Evolutionary conservation across 345 rosid species (phyloP).

Genomic region (Camelina laxa): DNA sequence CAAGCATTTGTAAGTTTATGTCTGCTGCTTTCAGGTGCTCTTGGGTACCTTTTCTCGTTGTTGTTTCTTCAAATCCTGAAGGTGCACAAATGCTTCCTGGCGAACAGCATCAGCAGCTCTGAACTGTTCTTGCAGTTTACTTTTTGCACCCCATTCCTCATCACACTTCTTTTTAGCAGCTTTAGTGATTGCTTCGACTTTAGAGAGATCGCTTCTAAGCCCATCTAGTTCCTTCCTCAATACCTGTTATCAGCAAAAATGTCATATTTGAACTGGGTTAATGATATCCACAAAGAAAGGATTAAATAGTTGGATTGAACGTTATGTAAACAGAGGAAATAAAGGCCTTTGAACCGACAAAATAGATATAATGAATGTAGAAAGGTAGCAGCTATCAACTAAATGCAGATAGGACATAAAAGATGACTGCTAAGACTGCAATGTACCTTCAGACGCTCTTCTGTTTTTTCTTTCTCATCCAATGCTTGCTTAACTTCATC

Average conservation of each 20-base stretch:
- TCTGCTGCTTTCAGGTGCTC: constrained; percentile 19
- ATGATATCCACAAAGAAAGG: constrained; percentile 26
- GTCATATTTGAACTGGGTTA: constrained; percentile 6
- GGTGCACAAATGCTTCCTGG: constrained; percentile 68
- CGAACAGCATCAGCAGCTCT: constrained; percentile 69
- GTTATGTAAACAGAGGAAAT: constrained; percentile 12
- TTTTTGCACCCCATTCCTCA: constrained; percentile 53
- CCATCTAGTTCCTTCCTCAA: constrained; percentile 72
- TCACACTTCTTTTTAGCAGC: constrained; percentile 57
- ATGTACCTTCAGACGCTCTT: constrained; percentile 77
- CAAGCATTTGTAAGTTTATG: constrained; percentile 24
- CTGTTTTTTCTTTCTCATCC: constrained; percentile 66
- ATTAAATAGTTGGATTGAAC: constrained; percentile 4
- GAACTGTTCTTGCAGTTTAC: constrained; percentile 52
- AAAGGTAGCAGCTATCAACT: constrained; percentile 21
- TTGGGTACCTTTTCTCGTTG: constrained; percentile 65
- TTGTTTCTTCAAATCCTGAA: constrained; percentile 61
- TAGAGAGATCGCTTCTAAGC: constrained; percentile 58
- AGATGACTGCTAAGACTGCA: constrained; percentile 15
- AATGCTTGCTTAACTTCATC: constrained; percentile 66
- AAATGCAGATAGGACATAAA: constrained; percentile 23
- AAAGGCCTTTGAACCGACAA: constrained; percentile 17
- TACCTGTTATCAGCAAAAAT: constrained; percentile 49
- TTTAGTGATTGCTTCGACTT: constrained; percentile 63
- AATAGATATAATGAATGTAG: constrained; percentile 15